Percentiles rank a stretch among this genome's conserved stretches.
phyloP scores from a whole-genome alignment of 768 basidiomycete species.

The Leccinum boreale region DNA sequence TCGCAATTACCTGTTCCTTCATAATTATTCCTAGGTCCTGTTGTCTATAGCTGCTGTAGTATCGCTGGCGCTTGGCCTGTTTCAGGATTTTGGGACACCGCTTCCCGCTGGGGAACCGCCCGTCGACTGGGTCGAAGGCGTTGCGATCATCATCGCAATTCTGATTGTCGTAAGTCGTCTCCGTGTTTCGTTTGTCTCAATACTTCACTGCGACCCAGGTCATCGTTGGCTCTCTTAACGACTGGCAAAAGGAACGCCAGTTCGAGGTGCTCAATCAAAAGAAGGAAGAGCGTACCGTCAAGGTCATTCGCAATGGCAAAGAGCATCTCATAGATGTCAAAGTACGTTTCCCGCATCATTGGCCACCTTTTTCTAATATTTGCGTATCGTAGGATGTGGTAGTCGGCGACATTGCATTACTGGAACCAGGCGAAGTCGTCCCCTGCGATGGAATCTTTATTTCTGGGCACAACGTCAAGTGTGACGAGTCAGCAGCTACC shows the following conservation, averaged over 20 bases:
- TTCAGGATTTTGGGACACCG: slow-evolving; percentile 84
- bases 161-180: slow-evolving; percentile 59
- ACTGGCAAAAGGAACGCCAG: slow-evolving; percentile 98
- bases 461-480: slow-evolving; percentile 87
- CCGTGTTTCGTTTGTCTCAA: not conserved
- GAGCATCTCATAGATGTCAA: slow-evolving; percentile 81
- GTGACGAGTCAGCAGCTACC: slow-evolving; percentile 95
- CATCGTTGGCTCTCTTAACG: slow-evolving; percentile 90
- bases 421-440: slow-evolving; percentile 94
- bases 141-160: slow-evolving; percentile 76
- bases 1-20: not conserved
- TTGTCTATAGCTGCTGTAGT: slow-evolving; percentile 90
- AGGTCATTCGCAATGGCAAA: slow-evolving; percentile 70
- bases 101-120: slow-evolving; percentile 59
- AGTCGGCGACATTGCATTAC: slow-evolving; percentile 87
- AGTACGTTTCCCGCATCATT: slow-evolving; percentile 36
- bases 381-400: slow-evolving; percentile 66
- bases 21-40: slow-evolving; percentile 54
- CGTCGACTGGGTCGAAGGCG: slow-evolving; percentile 97
- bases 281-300: slow-evolving; percentile 90
- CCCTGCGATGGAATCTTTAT: slow-evolving; percentile 97
- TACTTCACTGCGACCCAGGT: slow-evolving; percentile 44
- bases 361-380: slow-evolving; percentile 6
- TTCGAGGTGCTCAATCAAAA: slow-evolving; percentile 90
- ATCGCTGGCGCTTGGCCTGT: slow-evolving; percentile 90